A percentile compares a stretch with the other conserved stretches of the same genome.
These are phyloP conservation scores for Magnaporthiopsis incrustans DNA, from an alignment of 2,329 filamentous ascomycete genomes.

Conservation along the genomic window DNA sequence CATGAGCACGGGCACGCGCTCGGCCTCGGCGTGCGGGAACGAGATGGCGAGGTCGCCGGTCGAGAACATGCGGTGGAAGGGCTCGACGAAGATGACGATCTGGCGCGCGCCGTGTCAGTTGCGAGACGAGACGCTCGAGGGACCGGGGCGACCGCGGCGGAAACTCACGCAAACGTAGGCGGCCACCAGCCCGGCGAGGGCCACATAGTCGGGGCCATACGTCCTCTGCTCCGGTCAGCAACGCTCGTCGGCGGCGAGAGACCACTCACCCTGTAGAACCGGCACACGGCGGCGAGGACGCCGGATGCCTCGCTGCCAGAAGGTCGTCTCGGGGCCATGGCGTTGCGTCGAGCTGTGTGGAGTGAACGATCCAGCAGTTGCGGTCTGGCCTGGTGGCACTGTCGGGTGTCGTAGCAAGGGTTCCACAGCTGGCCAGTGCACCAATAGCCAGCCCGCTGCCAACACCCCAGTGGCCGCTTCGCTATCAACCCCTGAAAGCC, in stretches of 20 bases:
- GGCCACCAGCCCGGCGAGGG: slow-evolving; percentile 60
- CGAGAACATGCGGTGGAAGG: slow-evolving; percentile 92
- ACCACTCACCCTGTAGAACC: slow-evolving; percentile 39
- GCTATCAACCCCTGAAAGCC: too few species aligned
- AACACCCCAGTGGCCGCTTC: too few species aligned
- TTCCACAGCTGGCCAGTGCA: too few species aligned
- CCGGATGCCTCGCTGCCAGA: slow-evolving; percentile 15
- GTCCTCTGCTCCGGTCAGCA: slow-evolving; percentile 47
- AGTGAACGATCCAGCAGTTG: too few species aligned
- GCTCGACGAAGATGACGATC: slow-evolving; percentile 63
- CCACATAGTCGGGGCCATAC: slow-evolving; percentile 83
- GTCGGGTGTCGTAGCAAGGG: too few species aligned
- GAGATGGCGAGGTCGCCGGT: slow-evolving; percentile 78
- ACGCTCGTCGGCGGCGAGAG: not conserved
- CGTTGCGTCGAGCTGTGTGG: slow-evolving; percentile 25
- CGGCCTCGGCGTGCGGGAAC: slow-evolving; percentile 75
- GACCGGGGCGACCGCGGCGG: slow-evolving; percentile 3
- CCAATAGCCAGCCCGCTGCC: too few species aligned
- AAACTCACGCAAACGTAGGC: slow-evolving; percentile 54
- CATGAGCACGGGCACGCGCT: slow-evolving; percentile 73
- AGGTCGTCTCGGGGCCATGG: slow-evolving; percentile 26
- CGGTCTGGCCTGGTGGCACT: too few species aligned
- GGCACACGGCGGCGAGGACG: slow-evolving; percentile 24
- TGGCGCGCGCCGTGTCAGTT: slow-evolving; percentile 25
- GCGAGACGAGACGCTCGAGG: slow-evolving; percentile 15